phyloP scores from a whole-genome alignment of 768 basidiomycete species.

The Lactarius pseudohatsudake region DNA sequence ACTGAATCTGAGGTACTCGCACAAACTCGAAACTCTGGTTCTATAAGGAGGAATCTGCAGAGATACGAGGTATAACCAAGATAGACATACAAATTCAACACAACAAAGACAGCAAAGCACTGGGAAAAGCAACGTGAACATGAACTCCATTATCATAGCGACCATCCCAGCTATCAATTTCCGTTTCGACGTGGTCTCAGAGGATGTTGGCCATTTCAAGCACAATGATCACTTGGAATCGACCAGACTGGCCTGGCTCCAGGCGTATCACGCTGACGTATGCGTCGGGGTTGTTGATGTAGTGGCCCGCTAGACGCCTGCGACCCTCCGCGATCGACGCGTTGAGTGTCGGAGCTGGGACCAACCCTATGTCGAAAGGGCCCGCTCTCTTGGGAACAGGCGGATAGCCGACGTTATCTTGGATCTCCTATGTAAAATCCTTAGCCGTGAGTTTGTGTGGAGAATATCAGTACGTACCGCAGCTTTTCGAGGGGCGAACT shows the following conservation, averaged over 20 bases:
- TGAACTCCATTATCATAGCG: neutral
- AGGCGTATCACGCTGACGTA: neutral
- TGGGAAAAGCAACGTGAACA: neutral
- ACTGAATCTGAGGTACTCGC: no score
- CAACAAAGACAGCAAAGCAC: neutral
- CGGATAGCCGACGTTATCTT: no score
- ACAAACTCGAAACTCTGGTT: no score
- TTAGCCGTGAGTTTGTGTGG: no score
- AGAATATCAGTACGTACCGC: no score
- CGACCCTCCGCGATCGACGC: neutral
- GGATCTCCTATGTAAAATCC: no score
- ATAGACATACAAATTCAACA: neutral
- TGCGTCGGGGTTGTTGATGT: constrained; percentile 4
- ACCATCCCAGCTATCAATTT: neutral
- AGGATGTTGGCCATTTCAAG: neutral
- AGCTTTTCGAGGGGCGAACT: neutral
- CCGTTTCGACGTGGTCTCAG: neutral
- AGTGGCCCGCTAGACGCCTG: neutral
- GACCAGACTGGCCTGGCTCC: neutral
- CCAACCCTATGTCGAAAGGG: no score
- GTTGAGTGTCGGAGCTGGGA: neutral
- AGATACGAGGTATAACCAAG: neutral
- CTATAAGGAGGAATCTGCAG: no score
- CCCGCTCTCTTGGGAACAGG: no score
- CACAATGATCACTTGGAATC: neutral